Base-by-base conservation (phyloP, 306 rosid genomes). In the Vicia faba region DNA sequence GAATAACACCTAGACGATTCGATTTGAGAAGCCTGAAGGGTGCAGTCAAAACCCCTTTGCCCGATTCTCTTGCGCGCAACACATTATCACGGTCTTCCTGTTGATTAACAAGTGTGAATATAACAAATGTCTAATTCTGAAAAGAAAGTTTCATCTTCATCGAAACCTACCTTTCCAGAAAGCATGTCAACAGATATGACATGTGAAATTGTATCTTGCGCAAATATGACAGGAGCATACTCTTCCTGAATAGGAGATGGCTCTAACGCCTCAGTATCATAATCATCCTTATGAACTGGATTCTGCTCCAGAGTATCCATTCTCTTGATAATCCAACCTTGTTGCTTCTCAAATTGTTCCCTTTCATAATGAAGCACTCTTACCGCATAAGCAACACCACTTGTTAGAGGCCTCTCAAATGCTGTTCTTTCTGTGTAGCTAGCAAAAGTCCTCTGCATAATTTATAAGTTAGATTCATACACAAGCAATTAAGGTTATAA, bases 371-470 rank as follows among this genome's bases (percentile, higher is more conserved):
- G 96, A 70, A 93, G 97, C 79, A 90, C 99, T 80, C 99, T 85
- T 39, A 90, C 97, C 28, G 97, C 99, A 85, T 93, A 90, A 15
- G 99, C 99, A 85, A 93, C 99, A 10, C 99, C 99, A 76, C 97
- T 86, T 10, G 97, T 93, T 48, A 93, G 92, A 46, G 99, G 99
- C 84, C 99, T 83, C 87, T 93, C 99, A 76, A 93, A 93, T 69
- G 97, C 91, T 53, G 99, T 93, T 72, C 97, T 71, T 76, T 93
- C 99, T 4, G 99, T 93, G 75, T 93, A 93, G 78, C 82, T 82
- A 3, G 97, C 99, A 81, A 93, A 93, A 50, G 97, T 93, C 54
- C 65, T 79, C 99, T 93, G 73, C 41, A 66, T 49, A 55, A 45
- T 75, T 56, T 16, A 29, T 29, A 71, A 82, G 87, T 93, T 72